phyloP scores from a whole-genome alignment of 345 rosid genomes.

The Syzygium aromaticum region DNA sequence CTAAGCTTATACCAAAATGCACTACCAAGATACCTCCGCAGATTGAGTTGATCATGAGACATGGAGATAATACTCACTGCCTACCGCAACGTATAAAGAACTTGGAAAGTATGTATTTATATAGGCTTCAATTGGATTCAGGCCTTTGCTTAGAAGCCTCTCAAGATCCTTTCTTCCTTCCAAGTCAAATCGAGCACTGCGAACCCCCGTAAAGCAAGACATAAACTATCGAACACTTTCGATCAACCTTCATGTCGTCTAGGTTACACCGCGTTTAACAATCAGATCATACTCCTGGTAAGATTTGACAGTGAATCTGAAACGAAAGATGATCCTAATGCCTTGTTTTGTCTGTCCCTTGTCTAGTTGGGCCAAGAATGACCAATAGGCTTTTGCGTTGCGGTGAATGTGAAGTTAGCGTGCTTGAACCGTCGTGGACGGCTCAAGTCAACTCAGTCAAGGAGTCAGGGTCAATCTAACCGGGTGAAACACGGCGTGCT shows the following conservation, averaged over 20 bases:
- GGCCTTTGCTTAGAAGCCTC: conserved; percentile 31
- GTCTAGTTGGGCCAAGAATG: neutral
- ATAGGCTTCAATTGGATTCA: neutral
- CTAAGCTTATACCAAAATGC: neutral
- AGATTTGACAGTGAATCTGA: neutral
- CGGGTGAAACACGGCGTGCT: neutral
- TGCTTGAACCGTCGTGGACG: neutral
- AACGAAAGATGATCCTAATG: neutral
- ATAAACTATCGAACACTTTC: neutral
- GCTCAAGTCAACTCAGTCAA: neutral
- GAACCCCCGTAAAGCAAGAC: neutral
- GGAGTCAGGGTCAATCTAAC: neutral
- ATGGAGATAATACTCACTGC: neutral
- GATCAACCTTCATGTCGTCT: neutral
- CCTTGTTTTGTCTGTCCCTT: neutral
- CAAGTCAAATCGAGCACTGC: conserved; percentile 27
- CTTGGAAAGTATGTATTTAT: neutral
- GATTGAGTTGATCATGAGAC: neutral
- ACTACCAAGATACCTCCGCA: neutral
- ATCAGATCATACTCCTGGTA: neutral
- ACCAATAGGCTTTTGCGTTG: neutral
- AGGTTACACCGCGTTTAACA: neutral
- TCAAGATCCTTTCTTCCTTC: conserved; percentile 17
- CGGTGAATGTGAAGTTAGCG: neutral
- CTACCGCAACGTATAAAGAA: neutral